These are phyloP conservation scores for Sporobolomyces phaffii DNA, from an alignment of 768 basidiomycete genomes.

Conservation along the genomic window DNA sequence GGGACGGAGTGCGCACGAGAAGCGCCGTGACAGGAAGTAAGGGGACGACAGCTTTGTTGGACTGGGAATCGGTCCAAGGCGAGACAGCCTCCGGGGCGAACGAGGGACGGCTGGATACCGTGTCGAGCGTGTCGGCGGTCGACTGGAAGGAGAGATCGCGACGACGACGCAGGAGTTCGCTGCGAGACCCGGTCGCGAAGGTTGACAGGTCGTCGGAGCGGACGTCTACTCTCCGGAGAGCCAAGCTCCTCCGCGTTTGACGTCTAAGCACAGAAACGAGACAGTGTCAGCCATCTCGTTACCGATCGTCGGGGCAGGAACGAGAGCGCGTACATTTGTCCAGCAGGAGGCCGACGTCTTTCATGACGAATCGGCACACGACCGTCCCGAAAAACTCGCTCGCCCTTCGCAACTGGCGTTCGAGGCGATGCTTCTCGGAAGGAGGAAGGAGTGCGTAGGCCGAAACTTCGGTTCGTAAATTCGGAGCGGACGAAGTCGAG, in stretches of 20 bases:
- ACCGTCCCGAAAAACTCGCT: slow-evolving; percentile 91
- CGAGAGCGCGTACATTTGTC: slow-evolving; percentile 58
- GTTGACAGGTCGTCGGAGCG: neutral
- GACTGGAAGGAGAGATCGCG: too few relatives aligned
- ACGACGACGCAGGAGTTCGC: neutral
- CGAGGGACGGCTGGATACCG: too few relatives aligned
- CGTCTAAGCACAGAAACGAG: slow-evolving; percentile 26
- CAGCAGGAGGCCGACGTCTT: slow-evolving; percentile 73
- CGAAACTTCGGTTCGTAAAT: neutral
- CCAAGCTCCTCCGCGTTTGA: slow-evolving; percentile 37
- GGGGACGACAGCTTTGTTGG: too few relatives aligned
- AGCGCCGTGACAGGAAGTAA: too few relatives aligned
- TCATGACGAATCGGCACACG: slow-evolving; percentile 80
- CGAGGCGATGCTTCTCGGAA: slow-evolving; percentile 61
- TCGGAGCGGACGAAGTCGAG: slow-evolving; percentile 4
- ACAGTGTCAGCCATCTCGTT: too few relatives aligned
- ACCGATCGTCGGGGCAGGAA: too few relatives aligned
- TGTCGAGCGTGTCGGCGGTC: too few relatives aligned
- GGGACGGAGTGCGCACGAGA: too few relatives aligned
- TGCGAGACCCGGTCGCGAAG: neutral
- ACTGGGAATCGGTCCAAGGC: too few relatives aligned
- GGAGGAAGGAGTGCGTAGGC: slow-evolving; percentile 62
- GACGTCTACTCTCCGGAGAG: slow-evolving; percentile 17
- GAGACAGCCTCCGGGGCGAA: too few relatives aligned
- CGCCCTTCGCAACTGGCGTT: slow-evolving; percentile 67